Conservation (phyloP, 768 basidiomycete genomes). For the Termitomyces bulborhizus region DNA sequence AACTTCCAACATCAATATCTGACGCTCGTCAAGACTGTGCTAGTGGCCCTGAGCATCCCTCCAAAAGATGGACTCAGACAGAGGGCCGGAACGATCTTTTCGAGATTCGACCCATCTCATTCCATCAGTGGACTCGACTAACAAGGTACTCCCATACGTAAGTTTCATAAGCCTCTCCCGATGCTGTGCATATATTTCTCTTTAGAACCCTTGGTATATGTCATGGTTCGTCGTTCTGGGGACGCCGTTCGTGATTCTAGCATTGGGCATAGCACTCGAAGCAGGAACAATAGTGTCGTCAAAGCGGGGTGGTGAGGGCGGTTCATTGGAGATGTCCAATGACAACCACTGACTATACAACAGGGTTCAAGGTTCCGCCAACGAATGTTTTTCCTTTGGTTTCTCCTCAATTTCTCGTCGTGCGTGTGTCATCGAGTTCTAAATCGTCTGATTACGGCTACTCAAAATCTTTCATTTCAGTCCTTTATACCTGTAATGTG, state of each 20-base stretch:
- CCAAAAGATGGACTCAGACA: conserved; percentile 2
- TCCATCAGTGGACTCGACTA: conserved; percentile 32
- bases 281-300: conserved; percentile 36
- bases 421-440: conserved; percentile 12
- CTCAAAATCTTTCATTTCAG: conserved; percentile 23
- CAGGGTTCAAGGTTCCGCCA: conserved; percentile 49
- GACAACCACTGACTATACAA: neutral
- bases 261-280: conserved; percentile 42
- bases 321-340: neutral
- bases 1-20: neutral
- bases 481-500: conserved; percentile 54
- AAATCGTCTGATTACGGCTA: neutral
- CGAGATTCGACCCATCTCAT: conserved; percentile 43
- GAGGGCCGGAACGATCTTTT: conserved; percentile 26
- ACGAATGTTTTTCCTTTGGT: conserved; percentile 43
- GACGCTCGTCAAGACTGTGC: neutral
- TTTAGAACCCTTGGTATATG: conserved; percentile 28
- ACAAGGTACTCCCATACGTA: conserved; percentile 38
- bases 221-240: conserved; percentile 30
- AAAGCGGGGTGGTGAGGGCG: conserved; percentile 32
- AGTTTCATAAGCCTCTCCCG: conserved; percentile 11
- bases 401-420: conserved; percentile 42
- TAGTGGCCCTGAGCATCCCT: neutral
- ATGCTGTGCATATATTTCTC: neutral
- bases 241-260: conserved; percentile 36